Percentiles rank a stretch among this genome's conserved stretches.
Conservation (phyloP, 2,329 filamentous ascomycete species). For the Hypoxylon sp. region DNA sequence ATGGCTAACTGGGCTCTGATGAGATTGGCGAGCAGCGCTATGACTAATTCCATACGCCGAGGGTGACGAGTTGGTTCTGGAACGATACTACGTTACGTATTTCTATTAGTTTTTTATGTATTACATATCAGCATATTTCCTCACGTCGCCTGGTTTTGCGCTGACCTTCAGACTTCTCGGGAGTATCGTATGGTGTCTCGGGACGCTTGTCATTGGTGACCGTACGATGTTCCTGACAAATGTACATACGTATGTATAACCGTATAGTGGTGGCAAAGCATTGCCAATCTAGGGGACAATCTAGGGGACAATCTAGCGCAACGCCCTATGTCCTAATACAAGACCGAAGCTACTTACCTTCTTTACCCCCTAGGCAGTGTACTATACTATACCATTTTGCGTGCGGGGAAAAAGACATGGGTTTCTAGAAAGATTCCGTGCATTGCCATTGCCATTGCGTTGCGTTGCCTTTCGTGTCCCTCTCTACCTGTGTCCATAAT, state of each 20-base stretch:
- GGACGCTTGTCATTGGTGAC: background rate
- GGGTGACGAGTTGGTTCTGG: slow-evolving; percentile 36
- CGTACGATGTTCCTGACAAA: background rate
- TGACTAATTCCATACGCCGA: slow-evolving; percentile 20
- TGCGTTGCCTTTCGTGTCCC: background rate
- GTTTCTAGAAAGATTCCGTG: slow-evolving; percentile 34
- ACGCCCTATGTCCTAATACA: background rate
- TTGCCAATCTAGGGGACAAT: background rate
- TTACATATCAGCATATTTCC: too few species aligned
- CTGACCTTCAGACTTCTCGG: background rate
- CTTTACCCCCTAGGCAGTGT: too few species aligned
- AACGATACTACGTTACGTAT: slow-evolving; percentile 40
- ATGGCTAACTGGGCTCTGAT: slow-evolving; percentile 24
- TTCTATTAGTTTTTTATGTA: background rate
- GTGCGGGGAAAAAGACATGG: slow-evolving; percentile 9
- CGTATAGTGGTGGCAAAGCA: background rate
- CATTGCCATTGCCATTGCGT: too few species aligned
- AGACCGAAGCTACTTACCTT: background rate
- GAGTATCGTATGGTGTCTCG: background rate
- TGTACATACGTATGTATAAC: too few species aligned
- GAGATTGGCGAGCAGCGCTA: slow-evolving; percentile 40
- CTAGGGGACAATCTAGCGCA: background rate
- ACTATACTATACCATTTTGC: slow-evolving; percentile 5
- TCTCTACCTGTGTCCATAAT: slow-evolving; percentile 4
- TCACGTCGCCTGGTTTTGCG: background rate